Evolutionary conservation across 768 basidiomycete genomes (phyloP).

Genomic region (Hericium coralloides): DNA sequence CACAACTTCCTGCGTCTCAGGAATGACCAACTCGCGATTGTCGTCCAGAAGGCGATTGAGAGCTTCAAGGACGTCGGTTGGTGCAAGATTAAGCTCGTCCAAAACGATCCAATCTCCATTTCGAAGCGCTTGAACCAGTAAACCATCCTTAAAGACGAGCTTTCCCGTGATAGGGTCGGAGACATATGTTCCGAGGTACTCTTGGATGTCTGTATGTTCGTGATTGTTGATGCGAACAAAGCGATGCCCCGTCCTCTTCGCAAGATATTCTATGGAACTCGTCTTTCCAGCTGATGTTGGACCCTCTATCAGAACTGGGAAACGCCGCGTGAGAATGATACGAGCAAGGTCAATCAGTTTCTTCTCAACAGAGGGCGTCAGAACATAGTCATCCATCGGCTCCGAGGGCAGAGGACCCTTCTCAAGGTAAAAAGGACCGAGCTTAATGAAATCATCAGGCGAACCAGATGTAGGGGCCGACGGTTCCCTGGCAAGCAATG

Average conservation of each 20-base stretch:
- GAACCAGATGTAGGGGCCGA: constrained; percentile 36
- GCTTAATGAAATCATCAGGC: constrained; percentile 58
- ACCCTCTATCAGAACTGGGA: constrained; percentile 95
- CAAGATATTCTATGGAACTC: constrained; percentile 92
- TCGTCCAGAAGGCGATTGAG: constrained; percentile 95
- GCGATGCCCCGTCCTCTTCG: constrained; percentile 83
- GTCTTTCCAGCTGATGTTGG: constrained; percentile 98
- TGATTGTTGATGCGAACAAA: constrained; percentile 99
- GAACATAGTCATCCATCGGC: constrained; percentile 73
- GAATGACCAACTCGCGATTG: constrained; percentile 91
- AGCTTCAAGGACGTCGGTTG: constrained; percentile 96
- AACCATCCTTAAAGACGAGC: constrained; percentile 88
- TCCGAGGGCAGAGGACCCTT: constrained; percentile 62
- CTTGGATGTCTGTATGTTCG: constrained; percentile 98
- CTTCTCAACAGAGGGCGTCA: constrained; percentile 89
- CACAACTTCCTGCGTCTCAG: constrained; percentile 93
- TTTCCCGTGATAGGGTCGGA: constrained; percentile 92
- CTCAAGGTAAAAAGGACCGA: constrained; percentile 88
- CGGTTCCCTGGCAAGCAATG: constrained; percentile 67
- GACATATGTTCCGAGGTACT: constrained; percentile 94
- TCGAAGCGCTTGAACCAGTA: constrained; percentile 86
- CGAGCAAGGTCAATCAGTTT: constrained; percentile 94
- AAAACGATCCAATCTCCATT: constrained; percentile 96
- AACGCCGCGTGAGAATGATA: constrained; percentile 79
- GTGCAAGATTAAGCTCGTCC: constrained; percentile 95